Conservation (phyloP, 2,329 filamentous ascomycete genomes). For the Colletotrichum simmondsii region DNA sequence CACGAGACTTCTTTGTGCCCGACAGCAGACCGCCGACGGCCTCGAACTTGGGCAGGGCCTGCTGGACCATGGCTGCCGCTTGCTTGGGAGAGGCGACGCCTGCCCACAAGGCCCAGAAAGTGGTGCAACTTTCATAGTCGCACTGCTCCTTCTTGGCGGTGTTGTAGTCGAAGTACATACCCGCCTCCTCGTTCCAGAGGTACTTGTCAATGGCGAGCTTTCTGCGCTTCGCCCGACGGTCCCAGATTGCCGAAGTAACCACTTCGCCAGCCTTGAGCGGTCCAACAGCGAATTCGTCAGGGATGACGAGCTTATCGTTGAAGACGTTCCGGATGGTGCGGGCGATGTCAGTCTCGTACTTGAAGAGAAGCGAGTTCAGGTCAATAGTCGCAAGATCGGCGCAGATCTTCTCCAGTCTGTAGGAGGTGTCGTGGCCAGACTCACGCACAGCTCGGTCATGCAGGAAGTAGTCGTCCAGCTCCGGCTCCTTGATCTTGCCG, state of each 20-base stretch:
- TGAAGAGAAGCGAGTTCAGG: slow-evolving; percentile 93
- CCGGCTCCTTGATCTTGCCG: slow-evolving; percentile 80
- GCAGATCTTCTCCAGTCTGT: slow-evolving; percentile 88
- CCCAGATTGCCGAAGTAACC: slow-evolving; percentile 89
- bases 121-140: slow-evolving; percentile 90
- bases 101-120: slow-evolving; percentile 98
- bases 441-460: slow-evolving; percentile 96
- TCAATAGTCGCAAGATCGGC: slow-evolving; percentile 94
- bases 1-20: slow-evolving; percentile 89
- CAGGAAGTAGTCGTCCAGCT: slow-evolving; percentile 93
- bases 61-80: slow-evolving; percentile 83
- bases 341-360: slow-evolving; percentile 95
- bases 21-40: slow-evolving; percentile 88
- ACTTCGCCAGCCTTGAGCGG: slow-evolving; percentile 74
- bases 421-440: slow-evolving; percentile 96
- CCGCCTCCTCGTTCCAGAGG: slow-evolving; percentile 90
- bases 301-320: slow-evolving; percentile 83
- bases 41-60: slow-evolving; percentile 88
- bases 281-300: slow-evolving; percentile 81
- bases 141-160: slow-evolving; percentile 83
- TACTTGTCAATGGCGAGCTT: slow-evolving; percentile 91
- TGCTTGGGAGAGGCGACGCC: slow-evolving; percentile 87
- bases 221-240: slow-evolving; percentile 85
- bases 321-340: slow-evolving; percentile 87
- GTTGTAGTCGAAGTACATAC: slow-evolving; percentile 99